Base-by-base conservation (phyloP, 495 filamentous ascomycete genomes). In the Daldinia loculata region DNA sequence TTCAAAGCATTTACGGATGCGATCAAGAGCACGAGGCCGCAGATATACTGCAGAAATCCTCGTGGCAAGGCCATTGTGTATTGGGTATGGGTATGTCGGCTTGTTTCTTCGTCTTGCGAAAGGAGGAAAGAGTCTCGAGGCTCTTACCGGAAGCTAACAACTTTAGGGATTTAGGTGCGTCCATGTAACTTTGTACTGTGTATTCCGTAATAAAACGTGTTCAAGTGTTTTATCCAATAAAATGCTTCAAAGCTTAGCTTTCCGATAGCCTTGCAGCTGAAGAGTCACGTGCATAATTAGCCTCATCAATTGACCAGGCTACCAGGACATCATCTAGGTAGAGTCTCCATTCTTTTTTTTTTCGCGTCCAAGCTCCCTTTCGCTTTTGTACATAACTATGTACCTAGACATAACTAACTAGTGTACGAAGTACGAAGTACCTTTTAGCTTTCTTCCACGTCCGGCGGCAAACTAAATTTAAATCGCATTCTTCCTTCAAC, bases 1-100 rank as follows among this genome's bases (percentile, higher is more conserved):
- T 97, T 98, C 63, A 99, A 86, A 32, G 94, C 94, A 58, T 88
- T 83, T 59, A 89, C 82, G 67, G 91, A 81, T 51, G 90, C 87
- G 15, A 89, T 76, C 69, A 91, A 76, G 61, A 87, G 82, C 69
- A 85, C 67, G 38, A 83, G 60, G 77, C 82, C 73, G 80, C 80
- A 84, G 71, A 81, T 71, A 53, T 77, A 75, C 75, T 80, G 81
- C 78, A 84, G 77, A 70, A 83, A 75, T 57, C 56, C 75, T 71
- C 70, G 73, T n/a, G 75, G 73, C 73, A 75, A 72, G 61, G 75
- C 77, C 79, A 83, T 78, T 74, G 72, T 74, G 45, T 70, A 26
- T 66, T 36, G 38, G 36, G 27, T 58, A n/a, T 36, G 38, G 36
- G 27, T 58, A n/a, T 43, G 39, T 60, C 36, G 32, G n/a, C 24